Conservation (phyloP, 257 asterid species). For the Capsicum rhomboideum region DNA sequence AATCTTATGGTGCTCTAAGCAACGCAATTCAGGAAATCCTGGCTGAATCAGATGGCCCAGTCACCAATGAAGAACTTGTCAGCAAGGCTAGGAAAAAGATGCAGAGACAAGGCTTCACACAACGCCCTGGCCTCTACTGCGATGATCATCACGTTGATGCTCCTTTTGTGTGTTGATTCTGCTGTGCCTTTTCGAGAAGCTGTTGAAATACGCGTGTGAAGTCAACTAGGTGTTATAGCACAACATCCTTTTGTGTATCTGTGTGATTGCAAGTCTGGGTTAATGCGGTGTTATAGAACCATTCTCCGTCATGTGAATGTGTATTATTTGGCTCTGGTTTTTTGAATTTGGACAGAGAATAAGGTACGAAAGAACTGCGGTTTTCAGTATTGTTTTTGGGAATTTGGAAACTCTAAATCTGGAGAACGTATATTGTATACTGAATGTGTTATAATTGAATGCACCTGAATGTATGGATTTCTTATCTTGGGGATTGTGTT, state of each 20-base stretch:
- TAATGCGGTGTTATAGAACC: too few species aligned
- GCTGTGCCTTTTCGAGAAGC: not conserved
- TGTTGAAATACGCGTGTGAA: not conserved
- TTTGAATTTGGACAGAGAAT: not conserved
- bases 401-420: not conserved
- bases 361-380: not conserved
- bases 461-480: too few species aligned
- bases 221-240: not conserved
- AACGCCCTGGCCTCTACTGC: constrained; percentile 88
- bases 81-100: constrained; percentile 53
- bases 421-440: not conserved
- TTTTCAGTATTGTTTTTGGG: not conserved
- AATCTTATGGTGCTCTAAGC: constrained; percentile 86
- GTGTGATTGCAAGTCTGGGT: too few species aligned
- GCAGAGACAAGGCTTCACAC: constrained; percentile 84
- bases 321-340: not conserved
- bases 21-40: constrained; percentile 79
- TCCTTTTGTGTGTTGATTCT: constrained; percentile 59
- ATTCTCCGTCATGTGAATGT: not conserved
- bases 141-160: constrained; percentile 67
- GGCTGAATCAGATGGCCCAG: constrained; percentile 50
- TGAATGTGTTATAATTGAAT: not conserved
- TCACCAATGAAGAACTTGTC: constrained; percentile 70
- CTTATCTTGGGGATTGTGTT: too few species aligned
- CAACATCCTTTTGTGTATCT: not conserved